Base-by-base conservation (phyloP, 2,329 filamentous ascomycete species). In the Neoascochyta sp. region DNA sequence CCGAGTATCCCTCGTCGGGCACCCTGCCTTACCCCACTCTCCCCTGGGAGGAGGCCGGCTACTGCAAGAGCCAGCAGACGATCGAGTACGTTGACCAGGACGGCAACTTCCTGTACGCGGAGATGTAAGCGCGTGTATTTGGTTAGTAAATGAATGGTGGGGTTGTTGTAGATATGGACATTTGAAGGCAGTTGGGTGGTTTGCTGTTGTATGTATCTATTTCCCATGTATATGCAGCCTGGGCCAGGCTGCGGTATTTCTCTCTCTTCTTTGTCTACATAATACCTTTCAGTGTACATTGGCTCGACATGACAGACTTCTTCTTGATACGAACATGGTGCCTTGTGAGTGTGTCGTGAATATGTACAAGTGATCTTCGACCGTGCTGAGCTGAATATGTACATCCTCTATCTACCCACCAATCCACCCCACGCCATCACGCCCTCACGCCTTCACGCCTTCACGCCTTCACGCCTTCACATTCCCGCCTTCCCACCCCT, bases 61-160 rank as follows among this genome's bases (percentile, higher is more conserved):
- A 58, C 42, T 62, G 59, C 24, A 39, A 47, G 8, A 50, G 27
- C 22, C 36, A 53, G 39, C 51, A 57, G 43, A 55, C 48, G 11
- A 48, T 62, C 27, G 43, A 55, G 42, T 62, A 62, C 27, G 57
- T 62, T 3, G 54, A 62, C 30, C 34, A 41, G 32, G 32, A 43
- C 5, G 59, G 59, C 23, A 54, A 59, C 22, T 54, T 52, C 37
- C 33, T 61, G 38, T 57, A 57, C 27, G 34, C 40, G 27, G 47
- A 44, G 32, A 49, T 42, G 47, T 43, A 35, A 33, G 26, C 4
- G 16, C 9, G 11, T 7, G 16, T n/a, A 9, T 19, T n/a, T 27
- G 11, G 7, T 13, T 13, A 8, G 3, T 4, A 13, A n/a, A 9
- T 9, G n/a, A 24, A 24, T 24, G 4, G 14, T 6, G 4, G 5